phyloP scores from a whole-genome alignment of 306 rosid genomes.

The Psophocarpus tetragonolobus region DNA sequence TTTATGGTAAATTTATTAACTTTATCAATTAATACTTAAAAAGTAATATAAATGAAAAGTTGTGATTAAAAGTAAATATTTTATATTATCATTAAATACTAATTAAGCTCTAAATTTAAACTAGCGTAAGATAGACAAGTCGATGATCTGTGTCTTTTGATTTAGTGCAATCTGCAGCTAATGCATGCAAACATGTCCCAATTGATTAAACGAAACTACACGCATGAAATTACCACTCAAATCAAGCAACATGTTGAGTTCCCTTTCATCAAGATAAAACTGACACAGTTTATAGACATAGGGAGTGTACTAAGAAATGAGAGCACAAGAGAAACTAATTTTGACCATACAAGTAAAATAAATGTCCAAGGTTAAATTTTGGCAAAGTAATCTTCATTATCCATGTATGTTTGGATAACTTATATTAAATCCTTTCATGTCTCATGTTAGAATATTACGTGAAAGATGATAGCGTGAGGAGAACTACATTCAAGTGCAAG shows the following conservation, averaged over 20 bases:
- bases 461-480: not conserved
- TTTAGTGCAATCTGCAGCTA: not conserved
- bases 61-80: too few species aligned
- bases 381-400: not conserved
- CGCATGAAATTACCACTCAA: not conserved
- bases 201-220: not conserved
- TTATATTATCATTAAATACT: too few species aligned
- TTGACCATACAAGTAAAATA: not conserved
- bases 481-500: not conserved
- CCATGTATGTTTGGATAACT: not conserved
- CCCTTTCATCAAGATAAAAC: not conserved
- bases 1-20: too few species aligned
- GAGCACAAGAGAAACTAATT: not conserved
- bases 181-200: not conserved
- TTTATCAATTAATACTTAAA: too few species aligned
- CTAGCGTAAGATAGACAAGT: not conserved
- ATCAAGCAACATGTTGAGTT: not conserved
- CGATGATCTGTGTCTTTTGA: not conserved
- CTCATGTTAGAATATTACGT: not conserved
- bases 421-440: not conserved
- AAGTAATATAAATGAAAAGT: too few species aligned
- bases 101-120: too few species aligned
- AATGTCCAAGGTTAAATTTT: not conserved
- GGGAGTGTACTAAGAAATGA: not conserved
- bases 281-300: too few species aligned